Evolutionary conservation across 2,329 filamentous ascomycete genomes (phyloP).

Genomic region (Aureobasidium namibiae): DNA sequence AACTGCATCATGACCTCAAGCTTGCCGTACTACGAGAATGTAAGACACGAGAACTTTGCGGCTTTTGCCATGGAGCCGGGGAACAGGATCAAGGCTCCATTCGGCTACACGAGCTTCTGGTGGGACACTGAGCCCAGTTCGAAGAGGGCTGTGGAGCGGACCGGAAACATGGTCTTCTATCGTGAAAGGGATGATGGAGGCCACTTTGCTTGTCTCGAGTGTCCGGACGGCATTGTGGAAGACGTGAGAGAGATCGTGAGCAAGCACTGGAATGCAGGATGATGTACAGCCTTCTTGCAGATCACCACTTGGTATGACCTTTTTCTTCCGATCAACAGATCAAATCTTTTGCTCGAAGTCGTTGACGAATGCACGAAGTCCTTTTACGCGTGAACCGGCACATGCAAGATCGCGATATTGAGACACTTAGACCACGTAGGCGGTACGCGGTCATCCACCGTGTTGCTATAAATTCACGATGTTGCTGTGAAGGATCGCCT

Average conservation of each 20-base stretch:
- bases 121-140: conserved; percentile 31
- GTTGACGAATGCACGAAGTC: too few species aligned
- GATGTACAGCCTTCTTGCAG: neutral
- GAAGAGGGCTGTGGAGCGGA: conserved; percentile 26
- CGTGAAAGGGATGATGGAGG: conserved; percentile 23
- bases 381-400: too few species aligned
- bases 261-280: neutral
- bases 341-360: too few species aligned
- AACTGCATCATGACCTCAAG: conserved; percentile 30
- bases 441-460: too few species aligned
- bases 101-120: conserved; percentile 31
- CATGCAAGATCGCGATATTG: too few species aligned
- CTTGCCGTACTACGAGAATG: conserved; percentile 33
- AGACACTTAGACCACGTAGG: too few species aligned
- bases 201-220: conserved; percentile 24
- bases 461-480: too few species aligned
- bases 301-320: too few species aligned
- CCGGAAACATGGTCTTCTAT: conserved; percentile 32
- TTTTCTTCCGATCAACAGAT: too few species aligned
- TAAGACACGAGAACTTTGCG: conserved; percentile 31
- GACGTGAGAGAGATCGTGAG: conserved; percentile 21
- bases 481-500: too few species aligned
- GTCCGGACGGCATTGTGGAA: conserved; percentile 22
- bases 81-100: conserved; percentile 30
- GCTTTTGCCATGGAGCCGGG: conserved; percentile 28